phyloP scores from a whole-genome alignment of 768 basidiomycete genomes.

The Boletus rufocinnamomeus region DNA sequence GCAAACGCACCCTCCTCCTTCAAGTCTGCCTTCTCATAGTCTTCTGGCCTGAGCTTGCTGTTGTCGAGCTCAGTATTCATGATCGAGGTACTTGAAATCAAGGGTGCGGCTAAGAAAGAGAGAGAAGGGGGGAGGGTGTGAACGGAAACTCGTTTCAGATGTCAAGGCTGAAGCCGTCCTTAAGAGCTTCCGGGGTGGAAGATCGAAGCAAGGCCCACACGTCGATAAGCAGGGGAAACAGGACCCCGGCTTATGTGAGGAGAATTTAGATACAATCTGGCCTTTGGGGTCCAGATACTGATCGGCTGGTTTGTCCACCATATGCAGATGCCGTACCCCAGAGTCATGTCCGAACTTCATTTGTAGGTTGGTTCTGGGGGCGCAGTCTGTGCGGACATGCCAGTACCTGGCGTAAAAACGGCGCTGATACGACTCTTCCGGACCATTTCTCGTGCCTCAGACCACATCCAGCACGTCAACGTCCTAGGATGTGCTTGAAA shows the following conservation, averaged over 20 bases:
- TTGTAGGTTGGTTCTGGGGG: neutral
- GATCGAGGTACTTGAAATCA: neutral
- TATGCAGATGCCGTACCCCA: neutral
- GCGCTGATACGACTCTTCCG: neutral
- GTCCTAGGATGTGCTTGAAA: neutral
- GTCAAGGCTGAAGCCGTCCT: neutral
- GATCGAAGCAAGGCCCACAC: neutral
- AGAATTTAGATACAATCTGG: neutral
- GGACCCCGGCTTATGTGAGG: neutral
- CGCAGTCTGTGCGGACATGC: neutral
- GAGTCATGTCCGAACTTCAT: neutral
- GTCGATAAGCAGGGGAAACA: neutral
- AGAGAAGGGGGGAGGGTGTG: neutral
- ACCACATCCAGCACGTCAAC: neutral
- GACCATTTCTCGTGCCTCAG: neutral
- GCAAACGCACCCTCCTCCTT: conserved; percentile 12
- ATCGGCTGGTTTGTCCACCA: too few relatives aligned
- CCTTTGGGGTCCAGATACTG: neutral
- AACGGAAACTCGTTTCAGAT: neutral
- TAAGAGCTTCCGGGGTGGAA: neutral
- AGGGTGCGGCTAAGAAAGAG: neutral
- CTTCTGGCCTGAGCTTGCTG: conserved; percentile 5
- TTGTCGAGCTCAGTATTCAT: conserved; percentile 19
- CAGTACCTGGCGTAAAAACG: neutral
- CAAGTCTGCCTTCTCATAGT: conserved; percentile 16